Conservation (phyloP, 2,329 filamentous ascomycete species). For the Chaetomium strumarium region DNA sequence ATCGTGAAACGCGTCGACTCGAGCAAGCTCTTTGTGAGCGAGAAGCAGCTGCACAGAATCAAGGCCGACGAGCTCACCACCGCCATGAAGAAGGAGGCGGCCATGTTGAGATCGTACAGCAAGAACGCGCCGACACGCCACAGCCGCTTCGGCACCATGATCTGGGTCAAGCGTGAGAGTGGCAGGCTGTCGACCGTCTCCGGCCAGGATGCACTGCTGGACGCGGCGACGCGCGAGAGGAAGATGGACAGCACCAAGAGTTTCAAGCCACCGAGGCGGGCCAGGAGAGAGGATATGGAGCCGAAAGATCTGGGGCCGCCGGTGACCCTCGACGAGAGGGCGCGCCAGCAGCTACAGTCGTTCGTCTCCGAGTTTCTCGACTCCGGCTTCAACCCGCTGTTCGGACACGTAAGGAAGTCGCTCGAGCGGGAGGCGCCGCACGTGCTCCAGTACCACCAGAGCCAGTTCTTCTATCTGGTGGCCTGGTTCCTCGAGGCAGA, state of each 20-base stretch:
- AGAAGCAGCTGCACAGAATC: constrained; percentile 61
- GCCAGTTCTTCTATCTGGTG: constrained; percentile 88
- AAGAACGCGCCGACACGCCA: constrained; percentile 79
- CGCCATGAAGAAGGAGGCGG: constrained; percentile 74
- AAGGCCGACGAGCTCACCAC: constrained; percentile 67
- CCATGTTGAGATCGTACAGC: constrained; percentile 72
- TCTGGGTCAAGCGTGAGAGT: constrained; percentile 87
- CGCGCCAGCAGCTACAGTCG: constrained; percentile 67
- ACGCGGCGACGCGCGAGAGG: constrained; percentile 64
- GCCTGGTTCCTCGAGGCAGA: constrained; percentile 92
- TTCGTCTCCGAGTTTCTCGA: constrained; percentile 95
- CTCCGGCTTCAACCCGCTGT: constrained; percentile 88
- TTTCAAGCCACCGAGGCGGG: constrained; percentile 72
- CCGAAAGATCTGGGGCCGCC: constrained; percentile 72
- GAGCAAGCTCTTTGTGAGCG: constrained; percentile 77
- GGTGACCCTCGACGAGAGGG: constrained; percentile 62
- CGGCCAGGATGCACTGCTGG: constrained; percentile 76
- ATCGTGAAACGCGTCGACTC: constrained; percentile 84
- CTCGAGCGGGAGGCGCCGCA: constrained; percentile 86
- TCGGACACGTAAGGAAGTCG: constrained; percentile 77
- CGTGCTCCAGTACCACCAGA: constrained; percentile 66
- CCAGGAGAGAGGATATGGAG: constrained; percentile 55
- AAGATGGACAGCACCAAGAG: constrained; percentile 91
- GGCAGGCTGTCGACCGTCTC: constrained; percentile 80
- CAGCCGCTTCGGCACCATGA: constrained; percentile 93